Evolutionary conservation across 2,329 filamentous ascomycete genomes (phyloP).

Genomic region (Fusarium proliferatum): DNA sequence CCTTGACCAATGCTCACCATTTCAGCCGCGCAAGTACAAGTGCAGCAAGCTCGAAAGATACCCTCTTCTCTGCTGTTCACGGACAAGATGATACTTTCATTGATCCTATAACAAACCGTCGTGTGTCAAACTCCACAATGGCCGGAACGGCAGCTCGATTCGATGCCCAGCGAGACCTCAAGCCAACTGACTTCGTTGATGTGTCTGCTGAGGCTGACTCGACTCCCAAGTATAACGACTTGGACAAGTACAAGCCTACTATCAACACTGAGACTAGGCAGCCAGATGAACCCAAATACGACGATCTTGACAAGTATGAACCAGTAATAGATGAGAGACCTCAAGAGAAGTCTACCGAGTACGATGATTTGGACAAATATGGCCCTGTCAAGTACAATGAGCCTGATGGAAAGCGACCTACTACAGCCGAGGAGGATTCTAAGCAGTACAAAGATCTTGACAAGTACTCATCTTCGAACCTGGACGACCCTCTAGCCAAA

Average conservation of each 20-base stretch:
- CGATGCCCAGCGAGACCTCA: slow-evolving; percentile 51
- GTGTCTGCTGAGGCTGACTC: slow-evolving; percentile 32
- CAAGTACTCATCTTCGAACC: slow-evolving; percentile 47
- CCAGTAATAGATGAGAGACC: slow-evolving; percentile 47
- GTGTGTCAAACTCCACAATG: slow-evolving; percentile 49
- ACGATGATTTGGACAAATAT: slow-evolving; percentile 54
- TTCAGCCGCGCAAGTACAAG: slow-evolving; percentile 41
- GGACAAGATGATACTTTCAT: slow-evolving; percentile 50
- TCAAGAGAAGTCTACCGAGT: slow-evolving; percentile 45
- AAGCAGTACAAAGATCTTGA: slow-evolving; percentile 53
- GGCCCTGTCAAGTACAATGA: slow-evolving; percentile 50
- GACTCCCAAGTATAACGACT: slow-evolving; percentile 49
- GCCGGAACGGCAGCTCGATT: slow-evolving; percentile 41
- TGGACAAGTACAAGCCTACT: slow-evolving; percentile 52
- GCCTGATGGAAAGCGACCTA: slow-evolving; percentile 37
- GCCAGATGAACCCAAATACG: slow-evolving; percentile 39
- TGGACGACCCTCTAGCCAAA: slow-evolving; percentile 45
- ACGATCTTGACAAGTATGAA: slow-evolving; percentile 53
- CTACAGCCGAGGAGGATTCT: slow-evolving; percentile 43
- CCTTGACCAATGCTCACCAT: slow-evolving; percentile 50
- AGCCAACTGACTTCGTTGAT: slow-evolving; percentile 45
- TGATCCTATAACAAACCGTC: slow-evolving; percentile 70
- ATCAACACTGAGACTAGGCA: slow-evolving; percentile 41
- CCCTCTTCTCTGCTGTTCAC: slow-evolving; percentile 37
- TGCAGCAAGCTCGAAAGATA: slow-evolving; percentile 32